Conservation (phyloP, 129 eudicot genomes). For the Rutidosis leptorrhynchoides region DNA sequence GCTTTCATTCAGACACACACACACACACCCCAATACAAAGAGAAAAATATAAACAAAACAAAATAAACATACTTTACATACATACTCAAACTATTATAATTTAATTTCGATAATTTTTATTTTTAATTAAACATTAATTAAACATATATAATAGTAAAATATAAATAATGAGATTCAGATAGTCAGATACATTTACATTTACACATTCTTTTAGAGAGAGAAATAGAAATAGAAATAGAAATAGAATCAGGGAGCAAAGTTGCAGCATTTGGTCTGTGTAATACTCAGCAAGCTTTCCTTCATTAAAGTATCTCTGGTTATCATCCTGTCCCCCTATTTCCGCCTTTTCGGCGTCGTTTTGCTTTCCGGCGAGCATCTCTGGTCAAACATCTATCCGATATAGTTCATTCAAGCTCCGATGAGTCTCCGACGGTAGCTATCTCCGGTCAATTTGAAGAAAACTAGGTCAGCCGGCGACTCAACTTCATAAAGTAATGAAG, state of each 20-base stretch:
- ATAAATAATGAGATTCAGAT: neutral
- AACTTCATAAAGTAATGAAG: slow-evolving; percentile 41
- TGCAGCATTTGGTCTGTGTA: slow-evolving; percentile 53
- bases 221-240: slow-evolving; percentile 17
- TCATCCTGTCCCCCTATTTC: slow-evolving; percentile 31
- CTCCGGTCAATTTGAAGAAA: slow-evolving; percentile 16
- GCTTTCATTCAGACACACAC: no score
- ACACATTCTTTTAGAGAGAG: slow-evolving; percentile 18
- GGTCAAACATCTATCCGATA: slow-evolving; percentile 27
- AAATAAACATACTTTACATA: no score
- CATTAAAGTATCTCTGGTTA: slow-evolving; percentile 35
- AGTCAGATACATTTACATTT: neutral
- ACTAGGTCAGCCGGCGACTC: slow-evolving; percentile 4
- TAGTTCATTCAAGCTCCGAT: slow-evolving; percentile 8
- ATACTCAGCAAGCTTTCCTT: slow-evolving; percentile 33
- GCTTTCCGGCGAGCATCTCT: slow-evolving; percentile 27
- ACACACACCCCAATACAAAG: no score
- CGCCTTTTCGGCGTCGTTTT: slow-evolving; percentile 26
- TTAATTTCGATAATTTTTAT: no score
- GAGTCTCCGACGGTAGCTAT: slow-evolving; percentile 35
- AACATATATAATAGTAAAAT: no score
- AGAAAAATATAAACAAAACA: no score
- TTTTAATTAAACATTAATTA: no score
- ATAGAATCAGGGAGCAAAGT: slow-evolving; percentile 29
- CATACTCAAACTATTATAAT: no score